Evolutionary conservation across 805 yeast species (phyloP).

Genomic region (Starmerella lactis-condensi): DNA sequence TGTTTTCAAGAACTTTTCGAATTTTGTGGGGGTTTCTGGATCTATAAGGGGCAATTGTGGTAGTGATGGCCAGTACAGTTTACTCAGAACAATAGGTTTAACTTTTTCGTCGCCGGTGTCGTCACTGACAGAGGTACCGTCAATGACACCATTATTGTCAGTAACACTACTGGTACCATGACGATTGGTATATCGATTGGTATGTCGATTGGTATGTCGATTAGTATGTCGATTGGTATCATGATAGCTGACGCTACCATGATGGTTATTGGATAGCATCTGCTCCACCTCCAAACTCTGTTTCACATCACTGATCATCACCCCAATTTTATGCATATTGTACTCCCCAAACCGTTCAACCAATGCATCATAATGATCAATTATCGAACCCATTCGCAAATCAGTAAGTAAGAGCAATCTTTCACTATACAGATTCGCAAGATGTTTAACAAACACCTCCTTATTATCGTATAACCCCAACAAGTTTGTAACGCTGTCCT

Average conservation of each 20-base stretch:
- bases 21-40: too few species aligned
- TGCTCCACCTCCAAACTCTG: constrained; percentile 24
- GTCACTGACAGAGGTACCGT: too few species aligned
- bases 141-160: too few species aligned
- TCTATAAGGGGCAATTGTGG: too few species aligned
- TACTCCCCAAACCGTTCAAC: constrained; percentile 47
- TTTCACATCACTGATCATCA: constrained; percentile 41
- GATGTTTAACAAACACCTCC: constrained; percentile 45
- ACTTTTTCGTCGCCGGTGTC: too few species aligned
- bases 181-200: too few species aligned
- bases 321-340: constrained; percentile 52
- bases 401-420: constrained; percentile 37
- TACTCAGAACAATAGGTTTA: constrained; percentile 52
- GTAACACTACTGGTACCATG: too few species aligned
- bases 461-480: constrained; percentile 56
- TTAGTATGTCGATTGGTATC: too few species aligned
- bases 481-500: constrained; percentile 53
- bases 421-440: constrained; percentile 41
- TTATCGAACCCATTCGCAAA: constrained; percentile 19
- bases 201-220: too few species aligned
- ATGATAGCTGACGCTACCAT: too few species aligned
- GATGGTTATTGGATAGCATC: too few species aligned
- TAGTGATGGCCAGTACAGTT: constrained; percentile 56
- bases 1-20: constrained; percentile 4
- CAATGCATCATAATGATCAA: constrained; percentile 32